Base-by-base conservation (phyloP, 1,139 yeast species). In the Geotrichum histeridarum region DNA sequence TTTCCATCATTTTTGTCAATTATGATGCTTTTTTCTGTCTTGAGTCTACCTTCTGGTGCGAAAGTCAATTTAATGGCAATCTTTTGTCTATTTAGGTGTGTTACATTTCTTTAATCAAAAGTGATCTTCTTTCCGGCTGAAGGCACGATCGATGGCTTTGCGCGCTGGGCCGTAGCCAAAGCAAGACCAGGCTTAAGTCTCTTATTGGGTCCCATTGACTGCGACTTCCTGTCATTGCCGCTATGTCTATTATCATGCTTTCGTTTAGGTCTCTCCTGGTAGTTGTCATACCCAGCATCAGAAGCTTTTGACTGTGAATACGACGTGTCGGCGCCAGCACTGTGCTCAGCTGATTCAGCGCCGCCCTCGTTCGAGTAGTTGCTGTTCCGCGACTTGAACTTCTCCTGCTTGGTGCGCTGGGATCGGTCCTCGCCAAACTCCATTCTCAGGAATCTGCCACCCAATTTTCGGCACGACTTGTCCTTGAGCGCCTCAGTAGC, bases 341-440 rank as follows among this genome's bases (percentile, higher is more conserved):
- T n/a, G 39, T 53, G 38, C 49, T 22, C 27, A 22, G 27, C 27
- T 22, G 27, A 3, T 22, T 22, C 27, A 43, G 37, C 17, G n/a
- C 18, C 48, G 18, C 4, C 51, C 8, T 38, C 37, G 14, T 12
- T 17, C 8, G 37, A 9, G 30, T 36, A 22, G 5, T 8, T 7
- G 15, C 30, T 48, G 30, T 17, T 67, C 61, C 63, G 55, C 59
- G 22, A 65, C 67, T 66, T 68, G 62, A 58, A 64, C 58, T 70
- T 67, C 48, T 67, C 66, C 50, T 72, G 75, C 56, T 85, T 85
- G 47, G 77, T 75, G 67, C 95, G 79, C 70, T 87, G 85, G 42
- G 95, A 85, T 73, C 99, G 79, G 69, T 93, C 98, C 71, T 93
- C 96, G 61, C 99, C 99, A 64, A 75, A 93, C 70, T 93, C 98